phyloP scores from a whole-genome alignment of 345 rosid species.

The Draba incana region DNA sequence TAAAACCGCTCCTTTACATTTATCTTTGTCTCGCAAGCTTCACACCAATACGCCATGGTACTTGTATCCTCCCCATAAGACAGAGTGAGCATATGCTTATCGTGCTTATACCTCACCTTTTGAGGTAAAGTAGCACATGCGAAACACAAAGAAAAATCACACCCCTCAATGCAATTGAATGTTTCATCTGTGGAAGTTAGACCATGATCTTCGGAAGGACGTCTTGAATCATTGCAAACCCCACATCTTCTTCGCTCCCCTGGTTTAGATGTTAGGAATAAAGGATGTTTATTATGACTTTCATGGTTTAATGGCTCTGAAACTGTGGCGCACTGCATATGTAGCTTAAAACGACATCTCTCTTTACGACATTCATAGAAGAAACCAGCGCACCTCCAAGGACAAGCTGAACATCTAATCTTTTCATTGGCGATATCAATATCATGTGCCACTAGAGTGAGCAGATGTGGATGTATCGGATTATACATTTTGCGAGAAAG shows the following conservation, averaged over 20 bases:
- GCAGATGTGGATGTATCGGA: neutral
- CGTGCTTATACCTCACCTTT: conserved; percentile 13
- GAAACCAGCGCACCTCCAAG: neutral
- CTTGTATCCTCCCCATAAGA: neutral
- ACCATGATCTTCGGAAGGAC: too few species aligned
- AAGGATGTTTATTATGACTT: conserved; percentile 1
- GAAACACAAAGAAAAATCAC: neutral
- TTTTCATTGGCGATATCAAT: neutral
- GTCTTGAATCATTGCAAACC: neutral
- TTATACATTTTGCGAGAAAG: neutral
- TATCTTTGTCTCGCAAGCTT: neutral
- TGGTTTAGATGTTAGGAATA: conserved; percentile 11
- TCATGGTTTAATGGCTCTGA: neutral
- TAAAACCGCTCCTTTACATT: neutral
- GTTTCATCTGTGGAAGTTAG: too few species aligned
- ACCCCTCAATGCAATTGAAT: neutral
- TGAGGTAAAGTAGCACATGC: neutral
- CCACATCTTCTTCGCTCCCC: neutral
- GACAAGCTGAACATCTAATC: conserved; percentile 1
- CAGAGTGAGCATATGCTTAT: conserved; percentile 8
- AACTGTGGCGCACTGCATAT: neutral
- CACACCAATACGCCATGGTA: neutral
- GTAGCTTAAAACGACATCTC: neutral
- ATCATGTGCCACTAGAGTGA: neutral
- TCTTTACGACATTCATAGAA: neutral